Percentiles rank a stretch among this genome's conserved stretches.
These are phyloP conservation scores for Ehretia macrophylla DNA, from an alignment of 257 asterid genomes.

Conservation along the genomic window DNA sequence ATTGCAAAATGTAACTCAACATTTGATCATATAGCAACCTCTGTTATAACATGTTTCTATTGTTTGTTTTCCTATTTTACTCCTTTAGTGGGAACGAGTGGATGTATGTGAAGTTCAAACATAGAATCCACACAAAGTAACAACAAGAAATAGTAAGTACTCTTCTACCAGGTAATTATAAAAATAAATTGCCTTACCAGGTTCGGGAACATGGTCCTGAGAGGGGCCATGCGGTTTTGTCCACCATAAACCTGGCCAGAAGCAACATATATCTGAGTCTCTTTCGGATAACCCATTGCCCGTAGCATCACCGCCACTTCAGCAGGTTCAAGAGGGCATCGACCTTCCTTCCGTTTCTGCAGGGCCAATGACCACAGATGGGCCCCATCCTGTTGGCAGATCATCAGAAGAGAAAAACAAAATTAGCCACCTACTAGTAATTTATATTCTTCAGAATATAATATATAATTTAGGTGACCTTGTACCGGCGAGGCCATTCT, in stretches of 20 bases:
- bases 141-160: too few relatives aligned
- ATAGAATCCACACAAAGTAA: too few relatives aligned
- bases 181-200: constrained; percentile 47
- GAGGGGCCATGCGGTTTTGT: constrained; percentile 98
- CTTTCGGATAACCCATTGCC: constrained; percentile 98
- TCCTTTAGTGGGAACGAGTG: too few relatives aligned
- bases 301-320: constrained; percentile 99
- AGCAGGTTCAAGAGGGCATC: constrained; percentile 98
- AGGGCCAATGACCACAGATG: constrained; percentile 97
- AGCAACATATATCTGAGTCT: constrained; percentile 97
- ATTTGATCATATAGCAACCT: too few relatives aligned
- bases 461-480: constrained; percentile 40
- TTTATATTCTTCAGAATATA: neutral
- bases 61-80: too few relatives aligned
- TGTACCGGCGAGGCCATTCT: constrained; percentile 99
- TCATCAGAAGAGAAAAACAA: constrained; percentile 15
- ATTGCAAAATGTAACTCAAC: too few relatives aligned
- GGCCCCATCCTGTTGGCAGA: constrained; percentile 78
- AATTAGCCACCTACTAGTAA: constrained; percentile 4
- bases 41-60: neutral
- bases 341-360: constrained; percentile 98
- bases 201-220: constrained; percentile 98
- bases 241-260: constrained; percentile 99
- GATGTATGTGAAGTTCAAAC: too few relatives aligned
- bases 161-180: neutral